Evolutionary conservation across 345 rosid species (phyloP).

Genomic region (Hypericum androsaemum): DNA sequence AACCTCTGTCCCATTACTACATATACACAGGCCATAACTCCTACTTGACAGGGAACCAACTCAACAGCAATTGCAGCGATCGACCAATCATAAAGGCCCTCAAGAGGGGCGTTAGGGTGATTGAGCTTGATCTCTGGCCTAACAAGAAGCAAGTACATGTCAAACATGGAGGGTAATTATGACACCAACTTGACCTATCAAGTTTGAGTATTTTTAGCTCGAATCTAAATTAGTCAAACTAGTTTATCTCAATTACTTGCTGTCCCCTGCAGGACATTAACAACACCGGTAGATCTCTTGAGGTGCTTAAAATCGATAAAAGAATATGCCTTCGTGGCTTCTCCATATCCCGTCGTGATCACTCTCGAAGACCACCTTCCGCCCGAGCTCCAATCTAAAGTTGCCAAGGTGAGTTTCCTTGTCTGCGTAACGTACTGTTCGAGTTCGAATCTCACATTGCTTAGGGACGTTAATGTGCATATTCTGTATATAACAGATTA

Average conservation of each 20-base stretch:
- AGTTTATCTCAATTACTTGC: too few relatives aligned
- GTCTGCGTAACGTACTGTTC: neutral
- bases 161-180: slow-evolving; percentile 69
- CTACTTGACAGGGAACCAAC: slow-evolving; percentile 71
- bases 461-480: neutral
- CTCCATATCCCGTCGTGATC: slow-evolving; percentile 22
- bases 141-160: slow-evolving; percentile 42
- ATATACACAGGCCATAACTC: slow-evolving; percentile 87
- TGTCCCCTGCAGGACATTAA: slow-evolving; percentile 14
- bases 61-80: slow-evolving; percentile 49
- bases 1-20: slow-evolving; percentile 67
- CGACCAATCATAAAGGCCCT: slow-evolving; percentile 58
- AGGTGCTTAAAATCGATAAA: slow-evolving; percentile 19
- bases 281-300: slow-evolving; percentile 21
- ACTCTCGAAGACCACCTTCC: slow-evolving; percentile 29
- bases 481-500: neutral
- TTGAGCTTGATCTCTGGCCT: slow-evolving; percentile 91
- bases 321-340: slow-evolving; percentile 17
- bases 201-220: too few relatives aligned
- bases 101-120: slow-evolving; percentile 53
- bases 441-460: neutral
- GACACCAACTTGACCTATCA: too few relatives aligned
- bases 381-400: slow-evolving; percentile 21
- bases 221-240: too few relatives aligned
- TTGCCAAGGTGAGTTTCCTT: slow-evolving; percentile 14